Conservation (phyloP, 768 basidiomycete species). For the Phanerochaete sordida region DNA sequence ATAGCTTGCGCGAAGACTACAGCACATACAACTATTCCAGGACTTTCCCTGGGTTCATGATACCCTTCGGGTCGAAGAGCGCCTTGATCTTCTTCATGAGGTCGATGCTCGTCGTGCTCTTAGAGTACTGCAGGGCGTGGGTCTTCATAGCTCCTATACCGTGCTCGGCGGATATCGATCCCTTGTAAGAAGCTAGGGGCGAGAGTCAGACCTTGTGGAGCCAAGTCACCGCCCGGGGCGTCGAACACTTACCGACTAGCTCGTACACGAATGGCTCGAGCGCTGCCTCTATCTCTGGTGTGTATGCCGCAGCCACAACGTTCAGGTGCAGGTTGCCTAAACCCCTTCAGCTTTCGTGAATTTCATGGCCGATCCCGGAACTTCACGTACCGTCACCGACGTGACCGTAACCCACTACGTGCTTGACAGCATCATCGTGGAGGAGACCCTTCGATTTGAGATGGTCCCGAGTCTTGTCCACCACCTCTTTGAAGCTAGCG, state of each 20-base stretch:
- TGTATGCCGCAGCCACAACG: conserved; percentile 77
- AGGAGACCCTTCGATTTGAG: conserved; percentile 68
- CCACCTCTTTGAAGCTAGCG: conserved; percentile 80
- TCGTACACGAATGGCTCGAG: conserved; percentile 97
- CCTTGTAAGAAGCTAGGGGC: conserved; percentile 62
- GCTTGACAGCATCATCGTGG: conserved; percentile 69
- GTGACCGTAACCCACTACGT: conserved; percentile 93
- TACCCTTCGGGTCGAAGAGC: conserved; percentile 85
- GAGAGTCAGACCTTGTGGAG: neutral
- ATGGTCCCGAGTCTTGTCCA: conserved; percentile 74
- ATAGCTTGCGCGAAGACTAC: neutral
- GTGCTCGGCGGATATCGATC: conserved; percentile 96
- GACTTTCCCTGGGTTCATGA: conserved; percentile 93
- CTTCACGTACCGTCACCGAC: conserved; percentile 82
- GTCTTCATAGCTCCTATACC: conserved; percentile 97
- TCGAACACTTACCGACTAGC: conserved; percentile 60
- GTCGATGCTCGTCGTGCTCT: conserved; percentile 71
- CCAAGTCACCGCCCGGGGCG: too few relatives aligned
- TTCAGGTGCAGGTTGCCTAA: conserved; percentile 94
- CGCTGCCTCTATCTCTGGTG: conserved; percentile 77
- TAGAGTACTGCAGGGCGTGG: conserved; percentile 84
- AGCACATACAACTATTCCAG: conserved; percentile 28
- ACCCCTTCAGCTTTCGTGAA: neutral
- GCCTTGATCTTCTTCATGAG: conserved; percentile 90
- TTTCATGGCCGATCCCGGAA: neutral